A percentile compares a stretch with the other conserved stretches of the same genome.
These are phyloP conservation scores for Cornus suecica DNA, from an alignment of 148 eudicot genomes.

Conservation along the genomic window DNA sequence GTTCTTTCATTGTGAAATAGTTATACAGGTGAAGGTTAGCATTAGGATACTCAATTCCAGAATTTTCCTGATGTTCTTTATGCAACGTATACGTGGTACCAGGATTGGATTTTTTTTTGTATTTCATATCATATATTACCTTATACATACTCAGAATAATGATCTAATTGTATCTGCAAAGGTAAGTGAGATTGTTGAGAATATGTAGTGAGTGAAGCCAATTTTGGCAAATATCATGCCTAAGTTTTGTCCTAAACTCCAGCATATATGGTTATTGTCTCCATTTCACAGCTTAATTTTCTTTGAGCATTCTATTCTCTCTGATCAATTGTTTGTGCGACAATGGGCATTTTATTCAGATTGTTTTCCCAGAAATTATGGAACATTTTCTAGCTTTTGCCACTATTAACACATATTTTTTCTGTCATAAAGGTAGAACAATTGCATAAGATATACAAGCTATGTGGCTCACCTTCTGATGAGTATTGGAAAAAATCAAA, in stretches of 20 bases:
- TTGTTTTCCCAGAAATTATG: neutral
- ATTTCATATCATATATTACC: no score
- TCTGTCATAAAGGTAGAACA: constrained; percentile 61
- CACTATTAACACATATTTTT: constrained; percentile 12
- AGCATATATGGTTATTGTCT: neutral
- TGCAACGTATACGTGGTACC: no score
- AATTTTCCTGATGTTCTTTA: neutral
- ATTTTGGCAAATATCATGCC: no score
- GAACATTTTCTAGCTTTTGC: neutral
- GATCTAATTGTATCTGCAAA: no score
- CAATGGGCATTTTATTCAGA: neutral
- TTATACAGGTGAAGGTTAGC: neutral
- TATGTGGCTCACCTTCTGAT: constrained; percentile 88
- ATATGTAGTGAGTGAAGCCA: neutral
- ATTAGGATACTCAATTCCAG: neutral
- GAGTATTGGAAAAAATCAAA: constrained; percentile 85
- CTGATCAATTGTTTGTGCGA: neutral
- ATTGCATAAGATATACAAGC: constrained; percentile 75
- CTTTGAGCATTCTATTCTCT: neutral
- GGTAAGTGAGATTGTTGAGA: neutral
- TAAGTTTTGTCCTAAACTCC: no score
- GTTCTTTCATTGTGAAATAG: neutral
- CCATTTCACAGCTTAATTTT: neutral
- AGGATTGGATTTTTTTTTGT: no score
- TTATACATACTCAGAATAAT: no score